These are phyloP conservation scores for Colletotrichum orchidophilum DNA, from an alignment of 2,329 filamentous ascomycete species.

Conservation along the genomic window DNA sequence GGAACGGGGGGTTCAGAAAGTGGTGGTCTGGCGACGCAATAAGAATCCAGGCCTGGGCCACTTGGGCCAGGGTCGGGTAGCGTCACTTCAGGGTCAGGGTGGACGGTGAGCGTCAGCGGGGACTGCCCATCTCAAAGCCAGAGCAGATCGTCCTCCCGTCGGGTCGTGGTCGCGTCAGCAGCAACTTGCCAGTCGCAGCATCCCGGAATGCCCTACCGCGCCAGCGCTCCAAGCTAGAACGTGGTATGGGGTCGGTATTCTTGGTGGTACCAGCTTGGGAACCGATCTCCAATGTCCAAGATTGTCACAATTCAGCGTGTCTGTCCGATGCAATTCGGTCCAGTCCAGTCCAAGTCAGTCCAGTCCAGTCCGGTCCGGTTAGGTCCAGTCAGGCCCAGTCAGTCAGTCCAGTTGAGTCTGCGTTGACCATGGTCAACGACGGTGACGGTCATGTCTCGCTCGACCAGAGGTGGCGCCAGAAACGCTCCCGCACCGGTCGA, in stretches of 20 bases:
- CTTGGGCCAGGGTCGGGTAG: conserved; percentile 18
- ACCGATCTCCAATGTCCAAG: background rate
- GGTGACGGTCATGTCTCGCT: background rate
- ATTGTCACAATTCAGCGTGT: background rate
- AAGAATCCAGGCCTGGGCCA: conserved; percentile 15
- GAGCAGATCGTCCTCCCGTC: background rate
- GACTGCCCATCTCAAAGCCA: background rate
- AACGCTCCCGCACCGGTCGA: background rate
- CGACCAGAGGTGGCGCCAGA: background rate
- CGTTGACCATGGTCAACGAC: background rate
- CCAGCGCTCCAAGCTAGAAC: background rate
- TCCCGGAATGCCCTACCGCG: background rate
- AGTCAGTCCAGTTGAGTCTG: background rate
- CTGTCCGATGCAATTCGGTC: background rate
- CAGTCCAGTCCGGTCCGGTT: background rate
- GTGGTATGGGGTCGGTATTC: background rate
- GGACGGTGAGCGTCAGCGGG: conserved; percentile 7
- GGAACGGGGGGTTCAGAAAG: background rate
- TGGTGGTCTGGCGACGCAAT: conserved; percentile 18
- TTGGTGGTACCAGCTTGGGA: background rate
- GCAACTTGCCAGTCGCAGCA: background rate
- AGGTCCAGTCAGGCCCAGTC: background rate
- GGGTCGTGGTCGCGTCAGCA: background rate
- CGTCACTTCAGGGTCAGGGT: conserved; percentile 1
- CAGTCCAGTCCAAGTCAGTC: background rate